Conservation (phyloP, 768 basidiomycete genomes). For the Rhizopogon rudus region DNA sequence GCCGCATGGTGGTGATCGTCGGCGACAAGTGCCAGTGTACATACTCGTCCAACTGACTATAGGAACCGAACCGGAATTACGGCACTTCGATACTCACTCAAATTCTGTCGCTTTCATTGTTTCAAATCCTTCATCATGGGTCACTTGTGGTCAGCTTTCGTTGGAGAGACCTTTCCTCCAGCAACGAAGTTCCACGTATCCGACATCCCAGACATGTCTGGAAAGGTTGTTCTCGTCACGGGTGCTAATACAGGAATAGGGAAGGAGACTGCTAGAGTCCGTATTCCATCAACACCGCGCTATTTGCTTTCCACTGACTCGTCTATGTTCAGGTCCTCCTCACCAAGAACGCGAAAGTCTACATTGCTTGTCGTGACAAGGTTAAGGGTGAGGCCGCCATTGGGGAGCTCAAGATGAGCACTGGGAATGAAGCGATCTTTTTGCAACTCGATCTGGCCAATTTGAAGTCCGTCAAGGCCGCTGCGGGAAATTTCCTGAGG, state of each 20-base stretch:
- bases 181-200: slow-evolving; percentile 14
- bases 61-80: too few species aligned
- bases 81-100: too few species aligned
- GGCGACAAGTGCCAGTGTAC: too few species aligned
- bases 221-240: slow-evolving; percentile 34
- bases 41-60: too few species aligned
- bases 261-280: slow-evolving; percentile 31
- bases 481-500: slow-evolving; percentile 36
- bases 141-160: not conserved
- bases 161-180: slow-evolving; percentile 16
- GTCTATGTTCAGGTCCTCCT: slow-evolving; percentile 31
- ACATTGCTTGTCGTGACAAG: slow-evolving; percentile 37
- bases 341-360: slow-evolving; percentile 45
- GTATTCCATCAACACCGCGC: not conserved
- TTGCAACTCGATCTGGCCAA: slow-evolving; percentile 43
- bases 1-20: too few species aligned
- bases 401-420: slow-evolving; percentile 31
- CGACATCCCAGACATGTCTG: slow-evolving; percentile 29
- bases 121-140: slow-evolving; percentile 4
- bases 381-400: slow-evolving; percentile 35
- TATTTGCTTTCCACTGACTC: not conserved
- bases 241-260: slow-evolving; percentile 47
- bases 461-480: slow-evolving; percentile 35
- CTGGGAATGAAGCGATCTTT: slow-evolving; percentile 39
- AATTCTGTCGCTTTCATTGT: too few species aligned